Evolutionary conservation across 179 eudicot genomes (phyloP).

Genomic region (Patellifolia procumbens): DNA sequence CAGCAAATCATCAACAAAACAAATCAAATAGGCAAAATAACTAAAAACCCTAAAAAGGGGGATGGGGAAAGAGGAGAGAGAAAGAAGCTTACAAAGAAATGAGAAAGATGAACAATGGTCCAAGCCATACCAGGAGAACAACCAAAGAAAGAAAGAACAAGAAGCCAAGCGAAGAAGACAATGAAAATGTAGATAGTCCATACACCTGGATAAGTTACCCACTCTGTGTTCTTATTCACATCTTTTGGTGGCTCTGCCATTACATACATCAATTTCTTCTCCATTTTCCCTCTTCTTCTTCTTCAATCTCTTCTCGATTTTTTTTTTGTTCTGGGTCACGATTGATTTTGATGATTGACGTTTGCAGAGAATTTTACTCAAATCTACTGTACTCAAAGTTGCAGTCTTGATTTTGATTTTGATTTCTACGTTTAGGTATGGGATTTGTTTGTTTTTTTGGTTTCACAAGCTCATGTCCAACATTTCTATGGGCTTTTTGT

Average conservation of each 20-base stretch:
- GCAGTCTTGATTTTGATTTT: neutral
- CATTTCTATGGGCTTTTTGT: neutral
- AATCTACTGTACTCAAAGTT: neutral
- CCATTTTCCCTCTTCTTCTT: conserved; percentile 13
- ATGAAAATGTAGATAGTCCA: conserved; percentile 57
- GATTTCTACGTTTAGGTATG: neutral
- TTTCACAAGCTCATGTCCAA: neutral
- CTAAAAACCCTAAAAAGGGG: neutral
- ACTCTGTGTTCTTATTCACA: conserved; percentile 57
- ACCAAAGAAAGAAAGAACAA: conserved; percentile 44
- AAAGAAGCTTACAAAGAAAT: conserved; percentile 37
- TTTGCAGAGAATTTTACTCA: neutral
- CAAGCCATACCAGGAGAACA: conserved; percentile 61
- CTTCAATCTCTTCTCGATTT: neutral
- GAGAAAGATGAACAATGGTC: conserved; percentile 55
- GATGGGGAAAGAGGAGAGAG: neutral
- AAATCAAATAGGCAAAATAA: neutral
- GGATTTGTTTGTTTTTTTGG: neutral
- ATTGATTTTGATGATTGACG: neutral
- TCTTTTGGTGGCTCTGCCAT: conserved; percentile 47
- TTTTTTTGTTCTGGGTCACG: neutral
- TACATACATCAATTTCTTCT: conserved; percentile 41
- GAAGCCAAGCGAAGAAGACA: conserved; percentile 52
- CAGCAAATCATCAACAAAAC: neutral
- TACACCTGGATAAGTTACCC: conserved; percentile 64